phyloP scores from a whole-genome alignment of 2,329 filamentous ascomycete species.

The Claviceps sp. region DNA sequence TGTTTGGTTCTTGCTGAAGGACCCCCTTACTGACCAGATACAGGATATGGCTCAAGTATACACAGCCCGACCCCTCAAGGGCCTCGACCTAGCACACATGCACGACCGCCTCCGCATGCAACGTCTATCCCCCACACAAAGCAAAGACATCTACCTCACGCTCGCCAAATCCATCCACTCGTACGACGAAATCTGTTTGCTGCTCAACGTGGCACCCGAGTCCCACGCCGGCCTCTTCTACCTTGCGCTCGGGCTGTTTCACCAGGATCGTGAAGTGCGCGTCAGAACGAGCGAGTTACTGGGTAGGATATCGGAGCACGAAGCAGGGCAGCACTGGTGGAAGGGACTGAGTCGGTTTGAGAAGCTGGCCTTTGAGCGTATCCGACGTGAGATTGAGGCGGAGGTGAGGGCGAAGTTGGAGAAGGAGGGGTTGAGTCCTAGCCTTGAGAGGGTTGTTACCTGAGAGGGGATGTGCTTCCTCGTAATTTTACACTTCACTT shows the following conservation, averaged over 20 bases:
- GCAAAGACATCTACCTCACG: constrained; percentile 73
- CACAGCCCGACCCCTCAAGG: constrained; percentile 54
- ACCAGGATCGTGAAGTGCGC: constrained; percentile 71
- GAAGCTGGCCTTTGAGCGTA: constrained; percentile 70
- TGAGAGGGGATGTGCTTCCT: constrained; percentile 15
- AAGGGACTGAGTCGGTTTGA: constrained; percentile 72
- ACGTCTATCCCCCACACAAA: constrained; percentile 61
- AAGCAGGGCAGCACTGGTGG: constrained; percentile 92
- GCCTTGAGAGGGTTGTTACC: constrained; percentile 35
- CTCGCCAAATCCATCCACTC: constrained; percentile 62
- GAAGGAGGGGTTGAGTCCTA: constrained; percentile 27
- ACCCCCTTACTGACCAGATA: not conserved
- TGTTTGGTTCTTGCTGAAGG: no score
- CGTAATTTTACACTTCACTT: no score
- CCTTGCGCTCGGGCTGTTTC: constrained; percentile 78
- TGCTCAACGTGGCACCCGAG: constrained; percentile 72
- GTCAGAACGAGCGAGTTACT: constrained; percentile 65
- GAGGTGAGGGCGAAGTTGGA: constrained; percentile 35
- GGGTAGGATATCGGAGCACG: constrained; percentile 70
- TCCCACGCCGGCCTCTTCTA: constrained; percentile 85
- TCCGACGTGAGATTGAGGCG: constrained; percentile 51
- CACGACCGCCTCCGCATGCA: constrained; percentile 81
- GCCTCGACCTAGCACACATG: constrained; percentile 81
- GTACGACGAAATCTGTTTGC: constrained; percentile 74
- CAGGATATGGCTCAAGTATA: constrained; percentile 55